Base-by-base conservation (phyloP, 257 asterid genomes). In the Penstemon davidsonii region DNA sequence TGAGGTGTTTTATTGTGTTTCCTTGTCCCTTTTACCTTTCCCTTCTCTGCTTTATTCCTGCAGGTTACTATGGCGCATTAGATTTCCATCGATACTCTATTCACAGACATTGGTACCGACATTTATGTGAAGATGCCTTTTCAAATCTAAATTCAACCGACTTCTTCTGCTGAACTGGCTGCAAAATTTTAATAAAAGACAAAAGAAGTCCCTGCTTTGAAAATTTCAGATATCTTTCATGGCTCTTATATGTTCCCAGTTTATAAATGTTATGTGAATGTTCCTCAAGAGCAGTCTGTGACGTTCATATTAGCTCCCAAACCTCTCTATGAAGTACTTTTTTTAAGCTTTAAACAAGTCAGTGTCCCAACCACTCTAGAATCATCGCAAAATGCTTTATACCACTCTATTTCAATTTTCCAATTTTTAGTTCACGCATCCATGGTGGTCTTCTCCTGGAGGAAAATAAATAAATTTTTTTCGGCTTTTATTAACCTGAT, bases 241-340 rank as follows among this genome's bases (percentile, higher is more conserved):
- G 4, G 19, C 73, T 44, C 46, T 9, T 9, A 18, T 19, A 54
- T 71, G 74, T 60, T 58, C 69, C 41, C 15, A 70, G 57, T 58
- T 66, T 49, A 46, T 53, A 66, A 71, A 66, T 60, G n/a, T 54
- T 6, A 39, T 54, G 54, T 53, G 56, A 25, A 60, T 61, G 25
- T 8, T 39, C 40, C 51, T 37, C 70, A 38, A 15, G 59, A 37
- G 9, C 7, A 8, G 37, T 43, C 7, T 1, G 46, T 43, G 46
- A 43, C 4, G 4, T 43, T 43, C 46, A 3, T 8, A 43, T 43
- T 43, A 43, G 8, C 46, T 43, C 8, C 46, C 6, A 8, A 43
- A 8, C 46, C 46, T 8, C 8, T 3, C 46, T 43, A 4, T 43
- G 46, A 43, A 43, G 46, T 43, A 43, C 8, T 8, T 43, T 4